Evolutionary conservation across 1,139 yeast genomes (phyloP).

Genomic region (Debaryomyces fabryi): DNA sequence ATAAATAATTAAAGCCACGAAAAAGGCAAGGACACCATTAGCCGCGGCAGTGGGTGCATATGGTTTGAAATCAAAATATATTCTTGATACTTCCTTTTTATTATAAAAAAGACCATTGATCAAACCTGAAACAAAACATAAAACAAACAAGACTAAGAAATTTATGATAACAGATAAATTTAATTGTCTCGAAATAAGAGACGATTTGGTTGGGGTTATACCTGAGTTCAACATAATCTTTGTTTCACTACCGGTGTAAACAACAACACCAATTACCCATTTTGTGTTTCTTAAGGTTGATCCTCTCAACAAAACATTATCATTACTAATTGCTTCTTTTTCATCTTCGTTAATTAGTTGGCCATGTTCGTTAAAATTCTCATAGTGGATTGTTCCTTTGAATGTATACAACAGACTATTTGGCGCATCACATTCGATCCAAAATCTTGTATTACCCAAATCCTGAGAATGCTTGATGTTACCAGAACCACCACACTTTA

Average conservation of each 20-base stretch:
- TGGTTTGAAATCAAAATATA: conserved; percentile 64
- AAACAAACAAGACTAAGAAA: conserved; percentile 68
- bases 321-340: conserved; percentile 77
- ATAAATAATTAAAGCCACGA: conserved; percentile 85
- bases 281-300: conserved; percentile 89
- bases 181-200: conserved; percentile 80
- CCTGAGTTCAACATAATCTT: conserved; percentile 95
- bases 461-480: conserved; percentile 68
- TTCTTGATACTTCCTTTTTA: conserved; percentile 55
- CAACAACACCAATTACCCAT: conserved; percentile 89
- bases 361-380: conserved; percentile 43
- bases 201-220: conserved; percentile 84
- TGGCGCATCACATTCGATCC: conserved; percentile 92
- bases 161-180: conserved; percentile 81
- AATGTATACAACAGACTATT: conserved; percentile 81
- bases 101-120: conserved; percentile 79
- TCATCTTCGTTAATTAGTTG: conserved; percentile 44
- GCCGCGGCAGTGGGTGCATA: conserved; percentile 60
- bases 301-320: conserved; percentile 84
- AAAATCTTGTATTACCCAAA: conserved; percentile 71
- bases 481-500: conserved; percentile 63
- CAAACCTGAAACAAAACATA: conserved; percentile 83
- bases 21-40: conserved; percentile 83
- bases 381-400: conserved; percentile 79
- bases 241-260: conserved; percentile 88